phyloP scores from a whole-genome alignment of 257 asterid genomes.

The Solanum appendiculatum region DNA sequence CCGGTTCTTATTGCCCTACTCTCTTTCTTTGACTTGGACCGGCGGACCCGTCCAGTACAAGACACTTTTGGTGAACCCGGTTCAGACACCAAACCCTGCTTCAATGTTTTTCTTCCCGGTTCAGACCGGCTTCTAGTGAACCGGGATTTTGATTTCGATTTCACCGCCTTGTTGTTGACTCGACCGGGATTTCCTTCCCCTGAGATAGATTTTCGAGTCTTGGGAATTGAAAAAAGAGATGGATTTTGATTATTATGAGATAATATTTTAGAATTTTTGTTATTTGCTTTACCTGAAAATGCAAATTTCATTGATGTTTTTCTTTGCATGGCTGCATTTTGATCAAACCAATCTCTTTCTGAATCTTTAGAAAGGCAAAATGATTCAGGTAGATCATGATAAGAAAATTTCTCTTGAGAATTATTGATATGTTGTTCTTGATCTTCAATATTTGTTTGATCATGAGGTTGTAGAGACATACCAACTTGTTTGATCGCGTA shows the following conservation, averaged over 20 bases:
- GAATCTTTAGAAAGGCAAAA: neutral
- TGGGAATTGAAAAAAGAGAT: neutral
- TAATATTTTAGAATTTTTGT: neutral
- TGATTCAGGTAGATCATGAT: neutral
- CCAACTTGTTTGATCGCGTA: neutral
- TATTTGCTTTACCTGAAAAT: neutral
- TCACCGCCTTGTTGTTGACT: neutral
- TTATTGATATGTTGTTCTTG: neutral
- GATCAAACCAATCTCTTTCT: conserved; percentile 4
- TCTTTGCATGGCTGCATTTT: neutral
- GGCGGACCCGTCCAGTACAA: conserved; percentile 33
- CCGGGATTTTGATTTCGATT: neutral
- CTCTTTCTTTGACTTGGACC: conserved; percentile 9
- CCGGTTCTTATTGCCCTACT: conserved; percentile 24
- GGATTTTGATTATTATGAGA: neutral
- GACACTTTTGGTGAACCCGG: conserved; percentile 45
- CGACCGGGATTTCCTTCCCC: neutral
- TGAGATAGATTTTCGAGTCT: neutral
- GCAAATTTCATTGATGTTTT: neutral
- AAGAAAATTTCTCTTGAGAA: neutral
- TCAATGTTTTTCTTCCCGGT: conserved; percentile 18
- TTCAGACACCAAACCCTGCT: conserved; percentile 4
- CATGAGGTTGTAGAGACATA: neutral
- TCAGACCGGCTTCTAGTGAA: conserved; percentile 27
- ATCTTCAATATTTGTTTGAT: neutral